Conservation (phyloP, 2,329 filamentous ascomycete species). For the Aspergillus novoparasiticus region DNA sequence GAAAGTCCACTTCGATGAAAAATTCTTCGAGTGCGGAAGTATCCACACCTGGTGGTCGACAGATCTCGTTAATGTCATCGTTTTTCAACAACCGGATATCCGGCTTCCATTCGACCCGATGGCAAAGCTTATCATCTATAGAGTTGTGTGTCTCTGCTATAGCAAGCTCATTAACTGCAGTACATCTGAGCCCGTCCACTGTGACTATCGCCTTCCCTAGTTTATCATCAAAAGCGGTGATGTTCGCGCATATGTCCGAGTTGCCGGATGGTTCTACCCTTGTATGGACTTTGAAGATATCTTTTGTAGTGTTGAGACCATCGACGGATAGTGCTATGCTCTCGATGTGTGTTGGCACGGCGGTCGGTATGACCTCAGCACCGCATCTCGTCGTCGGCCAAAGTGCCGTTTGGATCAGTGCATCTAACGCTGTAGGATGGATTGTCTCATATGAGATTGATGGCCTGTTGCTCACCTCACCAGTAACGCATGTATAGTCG, state of each 20-base stretch:
- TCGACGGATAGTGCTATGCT: background rate
- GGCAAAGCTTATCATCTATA: background rate
- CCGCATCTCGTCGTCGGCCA: background rate
- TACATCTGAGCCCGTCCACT: background rate
- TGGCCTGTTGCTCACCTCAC: background rate
- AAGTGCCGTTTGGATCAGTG: constrained; percentile 13
- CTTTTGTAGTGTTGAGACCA: background rate
- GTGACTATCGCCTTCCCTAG: background rate
- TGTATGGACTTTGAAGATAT: background rate
- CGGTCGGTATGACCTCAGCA: background rate
- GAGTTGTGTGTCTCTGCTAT: background rate
- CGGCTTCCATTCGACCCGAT: constrained; percentile 14
- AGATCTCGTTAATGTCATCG: background rate
- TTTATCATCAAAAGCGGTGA: background rate
- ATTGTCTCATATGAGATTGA: constrained; percentile 9
- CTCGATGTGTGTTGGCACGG: background rate
- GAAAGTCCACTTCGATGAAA: background rate
- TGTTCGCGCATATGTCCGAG: background rate
- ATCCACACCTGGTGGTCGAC: background rate
- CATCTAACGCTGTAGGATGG: constrained; percentile 16
- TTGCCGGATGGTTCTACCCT: background rate
- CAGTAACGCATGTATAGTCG: background rate
- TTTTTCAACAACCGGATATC: constrained; percentile 8
- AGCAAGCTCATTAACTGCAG: background rate
- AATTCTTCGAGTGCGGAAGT: background rate